Base-by-base conservation (phyloP, 805 yeast genomes). In the Wickerhamomyces strasburgensis region DNA sequence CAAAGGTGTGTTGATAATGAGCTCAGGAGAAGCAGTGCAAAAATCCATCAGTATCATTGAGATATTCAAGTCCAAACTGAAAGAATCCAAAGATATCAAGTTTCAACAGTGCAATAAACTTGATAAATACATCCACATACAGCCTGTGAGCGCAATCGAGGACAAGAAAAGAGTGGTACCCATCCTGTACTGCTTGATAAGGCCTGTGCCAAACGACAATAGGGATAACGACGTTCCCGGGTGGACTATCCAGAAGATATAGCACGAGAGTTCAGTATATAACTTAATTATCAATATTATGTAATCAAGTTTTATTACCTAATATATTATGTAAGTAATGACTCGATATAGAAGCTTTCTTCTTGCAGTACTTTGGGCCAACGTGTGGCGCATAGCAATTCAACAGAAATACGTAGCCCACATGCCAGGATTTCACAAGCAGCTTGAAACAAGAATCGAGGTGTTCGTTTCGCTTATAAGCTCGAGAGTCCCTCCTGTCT, bases 1-100 rank as follows among this genome's bases (percentile, higher is more conserved):
- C 7, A 37, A 35, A 14, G 17, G 33, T 4, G 33, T 42, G 8
- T 16, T 49, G 6, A 26, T 52, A 16, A 46, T 51, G 53, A 41
- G 48, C n/a, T 46, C 49, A 9, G 57, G 57, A 9, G 47, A 40
- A 7, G 38, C 37, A 2, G 44, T 51, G 3, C 57, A 53, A 27
- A 53, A 53, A 31, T 25, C 50, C 19, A 26, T 49, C 5, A 43
- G 47, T 29, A 43, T 52, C 3, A 31, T 52, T 21, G 58, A 53
- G 37, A 49, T 53, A 15, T 40, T 47, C 5, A 52, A 53, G 34
- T 13, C 24, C 14, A 46, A 39, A 24, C 19, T 48, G 7, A 35
- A 21, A 9, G 46, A 46, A 14, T 5, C 9, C 2, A 19, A 38
- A 14, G 23, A 18, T 13, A 10, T 18, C 15, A 34, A 32, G 17